Evolutionary conservation across 352 stramenopile species (phyloP).

Genomic region (Globisporangium apiculatum): DNA sequence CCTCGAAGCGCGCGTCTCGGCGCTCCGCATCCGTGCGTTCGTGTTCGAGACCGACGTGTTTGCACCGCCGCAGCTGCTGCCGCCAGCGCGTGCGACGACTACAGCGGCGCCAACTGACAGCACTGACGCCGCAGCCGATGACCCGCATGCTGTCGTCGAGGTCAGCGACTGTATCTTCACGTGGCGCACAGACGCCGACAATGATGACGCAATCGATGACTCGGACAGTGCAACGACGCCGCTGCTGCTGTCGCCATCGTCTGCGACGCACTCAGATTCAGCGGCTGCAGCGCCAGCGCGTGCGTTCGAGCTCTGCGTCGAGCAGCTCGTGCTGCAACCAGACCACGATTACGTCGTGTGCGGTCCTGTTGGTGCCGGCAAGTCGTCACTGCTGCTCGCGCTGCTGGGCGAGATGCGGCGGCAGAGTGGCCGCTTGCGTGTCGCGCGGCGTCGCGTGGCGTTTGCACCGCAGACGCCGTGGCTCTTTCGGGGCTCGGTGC

Average conservation of each 20-base stretch:
- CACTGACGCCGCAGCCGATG: neutral
- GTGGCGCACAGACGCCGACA: constrained; percentile 11
- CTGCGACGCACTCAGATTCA: neutral
- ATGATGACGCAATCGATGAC: neutral
- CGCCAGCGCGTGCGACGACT: constrained; percentile 7
- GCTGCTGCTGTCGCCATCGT: neutral
- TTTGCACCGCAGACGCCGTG: constrained; percentile 78
- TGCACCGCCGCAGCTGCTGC: neutral
- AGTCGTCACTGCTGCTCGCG: constrained; percentile 92
- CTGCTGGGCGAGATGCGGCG: constrained; percentile 94
- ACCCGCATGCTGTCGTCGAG: constrained; percentile 8
- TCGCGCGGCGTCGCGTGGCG: constrained; percentile 22
- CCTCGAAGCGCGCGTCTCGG: constrained; percentile 80
- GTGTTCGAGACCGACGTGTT: constrained; percentile 35
- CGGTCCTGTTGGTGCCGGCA: constrained; percentile 92
- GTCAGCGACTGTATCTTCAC: constrained; percentile 23
- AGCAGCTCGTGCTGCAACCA: constrained; percentile 29
- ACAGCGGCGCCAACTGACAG: neutral
- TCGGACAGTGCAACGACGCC: constrained; percentile 8
- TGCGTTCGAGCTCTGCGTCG: constrained; percentile 41
- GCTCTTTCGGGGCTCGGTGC: constrained; percentile 57
- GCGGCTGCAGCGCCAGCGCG: neutral
- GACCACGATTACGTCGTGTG: constrained; percentile 55
- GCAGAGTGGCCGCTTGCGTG: constrained; percentile 16
- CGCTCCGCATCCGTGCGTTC: constrained; percentile 61